Base-by-base conservation (phyloP, 2,329 filamentous ascomycete genomes). In the Seiridium unicorne region DNA sequence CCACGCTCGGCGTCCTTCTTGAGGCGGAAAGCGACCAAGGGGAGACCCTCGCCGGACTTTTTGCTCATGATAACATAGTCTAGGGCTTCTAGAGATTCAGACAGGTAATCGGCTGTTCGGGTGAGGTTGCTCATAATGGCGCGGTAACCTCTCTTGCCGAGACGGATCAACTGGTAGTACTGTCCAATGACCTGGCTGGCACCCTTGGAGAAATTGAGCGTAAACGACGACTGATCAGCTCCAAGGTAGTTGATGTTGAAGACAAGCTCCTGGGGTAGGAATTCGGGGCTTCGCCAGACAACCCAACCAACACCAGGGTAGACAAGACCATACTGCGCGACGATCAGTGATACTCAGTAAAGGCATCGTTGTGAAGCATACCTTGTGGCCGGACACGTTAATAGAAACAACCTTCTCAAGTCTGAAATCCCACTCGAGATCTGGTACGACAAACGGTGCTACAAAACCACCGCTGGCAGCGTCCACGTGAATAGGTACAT, bases 201-300 rank as follows among this genome's bases (percentile, higher is more conserved):
- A 60, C 93, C 93, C 75, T 97, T 96, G 72, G 91, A 96, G 81
- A 98, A 98, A 82, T 98, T 98, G 61, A 98, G 87, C 0, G 94
- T 97, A 79, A 97, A 97, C 3, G 92, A 97, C 2, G 93, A 90
- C 74, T 98, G 94, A 72, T 97, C 92, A 9, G 94, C 93, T 55
- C 94, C 94, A 5, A 97, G 89, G 78, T 98, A 98, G 84, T 97
- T 97, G 84, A 98, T 97, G 83, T 97, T 97, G 86, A 98, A 98
- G 69, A 98, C 92, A 31, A 97, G 88, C 70, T 97, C 93, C 72
- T 94, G 84, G 6, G 94, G 94, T 3, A 97, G 84, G 76, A 83
- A 95, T 74, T 95, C 89, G 55, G 91, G 85, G 44, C 87, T 85
- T 53, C 93, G 87, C 93, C 93, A 97, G 65, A 97, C 82, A 9